A percentile compares a stretch with the other conserved stretches of the same genome.
Evolutionary conservation across 2,329 filamentous ascomycete species (phyloP).

Genomic region (Neophaeococcomyces aloes): DNA sequence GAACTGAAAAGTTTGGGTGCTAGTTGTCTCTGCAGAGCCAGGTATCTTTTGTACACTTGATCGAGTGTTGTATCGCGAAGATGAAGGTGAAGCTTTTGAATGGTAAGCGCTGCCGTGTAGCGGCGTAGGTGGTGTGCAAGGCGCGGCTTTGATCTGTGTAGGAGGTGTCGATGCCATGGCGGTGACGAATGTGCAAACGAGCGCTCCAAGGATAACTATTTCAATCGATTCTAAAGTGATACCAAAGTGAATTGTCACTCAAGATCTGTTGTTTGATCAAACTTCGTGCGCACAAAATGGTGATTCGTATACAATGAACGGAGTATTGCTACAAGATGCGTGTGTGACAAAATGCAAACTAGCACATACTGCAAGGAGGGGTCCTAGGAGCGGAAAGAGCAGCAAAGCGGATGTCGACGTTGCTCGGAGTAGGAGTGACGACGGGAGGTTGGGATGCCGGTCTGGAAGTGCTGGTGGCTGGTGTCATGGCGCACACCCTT

Average conservation of each 20-base stretch:
- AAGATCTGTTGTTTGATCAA: constrained; percentile 1
- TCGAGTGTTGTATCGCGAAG: constrained; percentile 21
- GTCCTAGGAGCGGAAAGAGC: neutral
- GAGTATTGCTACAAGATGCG: constrained; percentile 1
- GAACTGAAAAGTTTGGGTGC: constrained; percentile 11
- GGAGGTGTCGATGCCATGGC: constrained; percentile 38
- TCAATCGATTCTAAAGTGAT: constrained; percentile 3
- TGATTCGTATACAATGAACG: neutral
- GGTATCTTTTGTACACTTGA: constrained; percentile 18
- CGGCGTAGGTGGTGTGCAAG: constrained; percentile 34
- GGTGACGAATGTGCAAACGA: constrained; percentile 8
- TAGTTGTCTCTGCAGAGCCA: constrained; percentile 5
- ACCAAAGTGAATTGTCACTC: neutral
- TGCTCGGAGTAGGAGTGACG: neutral
- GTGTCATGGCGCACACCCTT: neutral
- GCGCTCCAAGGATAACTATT: constrained; percentile 1
- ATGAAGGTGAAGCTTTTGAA: constrained; percentile 25
- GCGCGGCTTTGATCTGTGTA: constrained; percentile 20
- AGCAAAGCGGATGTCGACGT: neutral
- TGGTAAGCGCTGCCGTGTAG: constrained; percentile 31
- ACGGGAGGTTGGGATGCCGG: constrained; percentile 1
- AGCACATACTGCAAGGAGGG: constrained; percentile 5
- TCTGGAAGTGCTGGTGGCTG: neutral
- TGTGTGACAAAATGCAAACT: constrained; percentile 2
- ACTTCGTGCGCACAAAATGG: neutral